A percentile compares a stretch with the other conserved stretches of the same genome.
Evolutionary conservation across 1,284 basidiomycete species (phyloP).

Genomic region (Erythrobasidium hasegawianum): DNA sequence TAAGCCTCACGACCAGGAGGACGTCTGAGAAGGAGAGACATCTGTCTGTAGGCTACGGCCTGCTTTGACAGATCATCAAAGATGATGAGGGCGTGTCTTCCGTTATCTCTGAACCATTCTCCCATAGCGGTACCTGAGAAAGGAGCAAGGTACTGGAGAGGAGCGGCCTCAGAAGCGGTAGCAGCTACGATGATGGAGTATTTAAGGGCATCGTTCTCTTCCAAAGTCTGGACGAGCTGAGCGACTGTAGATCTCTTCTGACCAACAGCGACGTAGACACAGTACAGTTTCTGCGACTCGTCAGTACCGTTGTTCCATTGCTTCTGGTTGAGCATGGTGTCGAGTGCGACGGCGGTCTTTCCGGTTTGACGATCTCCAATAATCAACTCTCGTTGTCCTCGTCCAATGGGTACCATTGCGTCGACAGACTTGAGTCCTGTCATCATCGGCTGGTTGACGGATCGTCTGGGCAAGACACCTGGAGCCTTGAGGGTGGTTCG

Average conservation of each 20-base stretch:
- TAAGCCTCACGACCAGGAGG: slow-evolving; percentile 99
- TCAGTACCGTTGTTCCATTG: slow-evolving; percentile 97
- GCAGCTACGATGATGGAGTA: slow-evolving; percentile 99
- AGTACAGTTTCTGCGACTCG: slow-evolving; percentile 97
- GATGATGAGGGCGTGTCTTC: slow-evolving; percentile 89
- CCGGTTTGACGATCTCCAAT: slow-evolving; percentile 99
- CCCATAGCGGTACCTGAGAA: slow-evolving; percentile 99
- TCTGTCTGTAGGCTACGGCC: slow-evolving; percentile 99
- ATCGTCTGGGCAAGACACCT: slow-evolving; percentile 97
- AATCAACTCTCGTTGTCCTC: slow-evolving; percentile 99
- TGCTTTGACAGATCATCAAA: slow-evolving; percentile 99
- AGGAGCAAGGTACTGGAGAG: slow-evolving; percentile 96
- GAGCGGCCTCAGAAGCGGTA: slow-evolving; percentile 97
- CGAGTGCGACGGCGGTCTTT: slow-evolving; percentile 97
- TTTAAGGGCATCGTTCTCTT: slow-evolving; percentile 99
- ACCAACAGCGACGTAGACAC: slow-evolving; percentile 98
- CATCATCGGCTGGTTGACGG: slow-evolving; percentile 99
- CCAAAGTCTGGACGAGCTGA: slow-evolving; percentile 97
- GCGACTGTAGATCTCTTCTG: slow-evolving; percentile 99
- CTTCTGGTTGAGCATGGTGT: slow-evolving; percentile 99
- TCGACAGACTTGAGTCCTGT: slow-evolving; percentile 99
- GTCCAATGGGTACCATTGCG: slow-evolving; percentile 99
- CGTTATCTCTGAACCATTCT: slow-evolving; percentile 99
- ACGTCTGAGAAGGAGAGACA: slow-evolving; percentile 98
- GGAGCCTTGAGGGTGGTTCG: slow-evolving; percentile 98